Evolutionary conservation across 2,329 filamentous ascomycete genomes (phyloP), one percentile per base, ranked within the genome.

Genomic region (Colletotrichum orbiculare): DNA sequence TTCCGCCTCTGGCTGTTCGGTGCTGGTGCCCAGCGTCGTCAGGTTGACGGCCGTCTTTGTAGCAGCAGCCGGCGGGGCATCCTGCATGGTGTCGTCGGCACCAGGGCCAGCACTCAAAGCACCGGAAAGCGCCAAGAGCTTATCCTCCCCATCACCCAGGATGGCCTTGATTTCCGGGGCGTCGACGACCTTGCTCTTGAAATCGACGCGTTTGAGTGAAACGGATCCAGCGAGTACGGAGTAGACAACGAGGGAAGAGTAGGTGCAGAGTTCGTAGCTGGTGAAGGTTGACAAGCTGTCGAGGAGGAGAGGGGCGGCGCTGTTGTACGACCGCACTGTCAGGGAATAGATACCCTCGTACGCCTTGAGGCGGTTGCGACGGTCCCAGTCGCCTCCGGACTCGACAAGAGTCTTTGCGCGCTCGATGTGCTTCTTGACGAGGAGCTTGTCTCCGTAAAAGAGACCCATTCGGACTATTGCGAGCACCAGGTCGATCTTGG

Each of bases 181-280:
- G 77, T 99, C 96, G 45, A 99, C 95, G 34, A 99, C 96, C 84
- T 98, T 98, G 70, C 92, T 92, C 85, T 99, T 99, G 87, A 99
- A 99, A 79, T 99, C 96, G 39, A 97, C 93, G 53, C 96, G 91
- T 83, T 97, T 97, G 61, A 99, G 87, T 49, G 95, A 96, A 33
- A 98, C 91, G 7, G 94, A 96, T 64, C 96, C 96, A 41, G 96
- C 94, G 39, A 99, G 89, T 25, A 98, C 95, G 2, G 96, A 94
- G 82, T 98, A 99, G 62, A 97, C 90, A 55, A 99, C 96, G 33
- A 99, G 88, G 67, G 89, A 91, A 64, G 94, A 97, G 83, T 99
- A 99, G 70, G 91, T 95, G 89, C 96, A 99, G 54, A 99, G 89
- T 80, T 99, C 96, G 82, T 97, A 97, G 78, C 94, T 97, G 68